phyloP scores from a whole-genome alignment of 805 yeast genomes.

The Dipodascus albidus region DNA sequence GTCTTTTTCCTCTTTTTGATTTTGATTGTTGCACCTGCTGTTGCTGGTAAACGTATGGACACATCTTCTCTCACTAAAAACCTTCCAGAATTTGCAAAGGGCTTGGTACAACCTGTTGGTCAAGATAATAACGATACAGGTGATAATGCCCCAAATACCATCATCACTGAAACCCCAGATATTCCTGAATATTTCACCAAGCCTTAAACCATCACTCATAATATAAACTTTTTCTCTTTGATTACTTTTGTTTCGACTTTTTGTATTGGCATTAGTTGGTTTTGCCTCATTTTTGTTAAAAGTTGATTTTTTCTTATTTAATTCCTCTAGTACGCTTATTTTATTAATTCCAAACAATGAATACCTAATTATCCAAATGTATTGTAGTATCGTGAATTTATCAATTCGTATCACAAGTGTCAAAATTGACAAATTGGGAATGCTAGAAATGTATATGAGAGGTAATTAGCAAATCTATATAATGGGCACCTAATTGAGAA shows the following conservation, averaged over 20 bases:
- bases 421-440: too few relatives aligned
- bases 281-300: background rate
- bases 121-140: conserved; percentile 71
- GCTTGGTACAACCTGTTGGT: conserved; percentile 85
- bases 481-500: background rate
- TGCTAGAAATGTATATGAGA: too few relatives aligned
- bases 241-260: background rate
- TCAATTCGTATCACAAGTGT: too few relatives aligned
- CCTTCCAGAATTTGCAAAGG: conserved; percentile 31
- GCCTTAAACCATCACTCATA: too few relatives aligned
- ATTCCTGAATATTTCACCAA: conserved; percentile 47
- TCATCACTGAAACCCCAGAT: conserved; percentile 41
- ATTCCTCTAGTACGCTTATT: background rate
- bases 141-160: conserved; percentile 20
- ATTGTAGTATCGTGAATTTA: too few relatives aligned
- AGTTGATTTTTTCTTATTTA: background rate
- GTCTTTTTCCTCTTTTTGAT: conserved; percentile 61
- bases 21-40: conserved; percentile 85
- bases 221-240: background rate
- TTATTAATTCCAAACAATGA: background rate
- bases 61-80: conserved; percentile 24
- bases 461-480: too few relatives aligned
- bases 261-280: background rate
- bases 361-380: background rate
- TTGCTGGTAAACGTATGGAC: conserved; percentile 51